Evolutionary conservation across 805 yeast species (phyloP).

Genomic region (Kluyveromyces lactis): DNA sequence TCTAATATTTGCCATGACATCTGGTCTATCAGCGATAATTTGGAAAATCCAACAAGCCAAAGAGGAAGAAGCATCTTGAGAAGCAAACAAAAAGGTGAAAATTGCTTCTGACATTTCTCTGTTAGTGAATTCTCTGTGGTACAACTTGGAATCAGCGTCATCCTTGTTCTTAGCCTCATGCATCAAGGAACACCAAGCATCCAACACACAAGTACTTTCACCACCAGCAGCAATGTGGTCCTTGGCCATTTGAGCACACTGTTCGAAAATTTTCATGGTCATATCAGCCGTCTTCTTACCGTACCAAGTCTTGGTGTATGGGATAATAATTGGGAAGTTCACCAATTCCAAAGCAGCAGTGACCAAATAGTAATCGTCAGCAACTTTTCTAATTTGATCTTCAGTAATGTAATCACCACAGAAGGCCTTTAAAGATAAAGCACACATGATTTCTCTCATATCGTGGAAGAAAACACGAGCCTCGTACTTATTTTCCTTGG

Average conservation of each 20-base stretch:
- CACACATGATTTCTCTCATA: constrained; percentile 94
- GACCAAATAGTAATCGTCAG: constrained; percentile 85
- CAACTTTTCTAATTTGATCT: constrained; percentile 77
- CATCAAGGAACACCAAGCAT: constrained; percentile 89
- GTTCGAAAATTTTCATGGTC: constrained; percentile 86
- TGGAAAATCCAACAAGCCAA: constrained; percentile 98
- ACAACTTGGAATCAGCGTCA: constrained; percentile 45
- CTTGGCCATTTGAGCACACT: constrained; percentile 84
- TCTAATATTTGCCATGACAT: constrained; percentile 75
- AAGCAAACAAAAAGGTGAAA: constrained; percentile 93
- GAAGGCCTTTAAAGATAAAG: constrained; percentile 83
- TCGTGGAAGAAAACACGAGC: constrained; percentile 81
- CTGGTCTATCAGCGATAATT: constrained; percentile 92
- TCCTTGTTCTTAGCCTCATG: constrained; percentile 47
- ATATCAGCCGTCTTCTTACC: constrained; percentile 89
- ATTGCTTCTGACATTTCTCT: constrained; percentile 93
- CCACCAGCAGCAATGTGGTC: constrained; percentile 71
- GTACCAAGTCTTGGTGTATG: constrained; percentile 96
- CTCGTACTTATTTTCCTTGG: constrained; percentile 43
- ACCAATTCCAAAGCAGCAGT: constrained; percentile 97
- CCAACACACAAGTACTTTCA: constrained; percentile 81
- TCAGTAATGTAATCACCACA: constrained; percentile 94
- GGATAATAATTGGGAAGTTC: constrained; percentile 93
- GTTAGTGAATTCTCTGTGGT: constrained; percentile 76
- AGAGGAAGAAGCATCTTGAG: constrained; percentile 96